Base-by-base conservation (phyloP, 208 protist genomes). In the Trypanosomatidae sp. region DNA sequence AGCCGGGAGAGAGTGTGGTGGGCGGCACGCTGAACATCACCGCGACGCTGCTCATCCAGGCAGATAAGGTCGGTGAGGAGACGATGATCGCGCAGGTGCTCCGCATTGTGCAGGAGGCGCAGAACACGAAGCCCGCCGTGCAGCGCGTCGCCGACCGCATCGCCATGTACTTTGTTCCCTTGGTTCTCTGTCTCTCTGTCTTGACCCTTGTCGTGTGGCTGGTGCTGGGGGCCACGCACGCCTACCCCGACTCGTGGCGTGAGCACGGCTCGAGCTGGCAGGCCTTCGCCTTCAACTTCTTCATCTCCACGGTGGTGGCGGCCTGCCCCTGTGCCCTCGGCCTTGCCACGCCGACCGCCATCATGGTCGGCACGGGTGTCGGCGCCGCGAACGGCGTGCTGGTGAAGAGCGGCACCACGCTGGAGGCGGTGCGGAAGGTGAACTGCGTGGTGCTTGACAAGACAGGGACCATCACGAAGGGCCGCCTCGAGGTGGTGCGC, bases 281-380 rank as follows among this genome's bases (percentile, higher is more conserved):
- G 28, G 76, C 93, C 25, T 98, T 98, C 77, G 89, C 97, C 2
- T 83, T 99, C n/a, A 80, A 94, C 66, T 99, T 99, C 71, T 95
- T 92, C 53, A 98, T 99, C 55, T 77, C 97, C 2, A 97, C 98
- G 2, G 73, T 99, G 55, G 97, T 99, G 0, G 94, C 98, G 5
- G 97, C 98, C 22, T 99, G 98, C 77, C 98, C 98, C 22, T 99
- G 98, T 77, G 94, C 98, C 30, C 76, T 99, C 17, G 98, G 98
- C 15, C 86, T 99, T 7, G 98, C 98, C 0, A 99, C 97, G 33
- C 98, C 98, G 1, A 99, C 98, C 1, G 98, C 97, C 6, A 93
- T 99, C 52, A 99, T 99, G 96, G 98, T 99, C 2, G 97, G 95
- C 44, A 99, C 97, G 8, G 98, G 98, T 49, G 91, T 99, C n/a